Conservation (phyloP, 2,329 filamentous ascomycete species). For the Trichoderma sp. region DNA sequence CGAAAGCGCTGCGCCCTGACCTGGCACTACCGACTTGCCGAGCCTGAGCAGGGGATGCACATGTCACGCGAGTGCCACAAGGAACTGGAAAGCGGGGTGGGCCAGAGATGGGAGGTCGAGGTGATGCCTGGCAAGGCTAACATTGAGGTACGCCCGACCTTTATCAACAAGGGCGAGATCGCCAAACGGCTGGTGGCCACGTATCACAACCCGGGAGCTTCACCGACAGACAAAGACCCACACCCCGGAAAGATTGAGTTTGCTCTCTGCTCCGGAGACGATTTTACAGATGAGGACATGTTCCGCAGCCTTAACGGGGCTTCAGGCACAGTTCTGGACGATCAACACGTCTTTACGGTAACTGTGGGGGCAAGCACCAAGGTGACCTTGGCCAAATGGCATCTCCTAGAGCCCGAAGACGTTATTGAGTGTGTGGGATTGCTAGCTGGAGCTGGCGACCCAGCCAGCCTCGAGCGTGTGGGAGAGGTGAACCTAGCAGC, state of each 20-base stretch:
- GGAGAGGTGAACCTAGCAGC: conserved; percentile 60
- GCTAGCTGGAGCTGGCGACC: conserved; percentile 51
- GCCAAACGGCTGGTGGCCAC: conserved; percentile 77
- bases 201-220: conserved; percentile 59
- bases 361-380: conserved; percentile 92
- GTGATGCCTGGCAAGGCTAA: conserved; percentile 98
- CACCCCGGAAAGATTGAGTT: conserved; percentile 69
- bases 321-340: conserved; percentile 53
- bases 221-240: conserved; percentile 47
- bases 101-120: conserved; percentile 83
- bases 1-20: conserved; percentile 91
- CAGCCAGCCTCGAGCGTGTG: conserved; percentile 42
- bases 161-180: conserved; percentile 98
- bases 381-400: conserved; percentile 86
- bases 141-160: conserved; percentile 91
- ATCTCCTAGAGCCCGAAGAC: conserved; percentile 83
- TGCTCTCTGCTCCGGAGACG: conserved; percentile 87
- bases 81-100: conserved; percentile 75
- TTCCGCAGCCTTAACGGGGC: conserved; percentile 76
- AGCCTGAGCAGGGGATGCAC: conserved; percentile 79
- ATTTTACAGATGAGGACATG: conserved; percentile 97
- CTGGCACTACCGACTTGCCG: conserved; percentile 94
- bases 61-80: conserved; percentile 80
- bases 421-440: conserved; percentile 71
- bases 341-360: conserved; percentile 79